Percentiles rank a stretch among this genome's conserved stretches.
These are phyloP conservation scores for Lojkania enalia DNA, from an alignment of 2,329 filamentous ascomycete genomes.

Conservation along the genomic window DNA sequence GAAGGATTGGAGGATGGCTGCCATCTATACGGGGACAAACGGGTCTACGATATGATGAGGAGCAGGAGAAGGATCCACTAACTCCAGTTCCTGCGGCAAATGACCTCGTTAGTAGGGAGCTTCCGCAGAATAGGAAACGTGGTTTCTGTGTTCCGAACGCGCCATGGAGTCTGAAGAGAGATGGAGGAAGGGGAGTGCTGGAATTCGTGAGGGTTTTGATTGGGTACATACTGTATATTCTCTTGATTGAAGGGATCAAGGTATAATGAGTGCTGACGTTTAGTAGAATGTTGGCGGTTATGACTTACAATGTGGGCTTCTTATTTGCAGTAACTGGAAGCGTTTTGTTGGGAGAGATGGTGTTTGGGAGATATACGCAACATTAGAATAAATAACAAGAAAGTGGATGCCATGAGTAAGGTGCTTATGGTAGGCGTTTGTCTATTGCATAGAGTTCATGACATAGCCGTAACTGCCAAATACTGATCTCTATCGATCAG, in stretches of 20 bases:
- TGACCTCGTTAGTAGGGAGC: not conserved
- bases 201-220: constrained; percentile 32
- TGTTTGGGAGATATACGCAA: constrained; percentile 33
- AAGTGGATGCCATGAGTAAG: constrained; percentile 31
- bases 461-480: too few species aligned
- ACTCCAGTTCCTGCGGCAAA: constrained; percentile 12
- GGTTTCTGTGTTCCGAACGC: constrained; percentile 25
- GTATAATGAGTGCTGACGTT: constrained; percentile 4
- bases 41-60: constrained; percentile 18
- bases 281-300: constrained; percentile 36
- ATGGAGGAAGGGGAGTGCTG: constrained; percentile 23
- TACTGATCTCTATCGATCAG: too few species aligned
- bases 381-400: constrained; percentile 23
- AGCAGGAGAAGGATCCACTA: constrained; percentile 23
- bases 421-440: too few species aligned
- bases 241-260: not conserved
- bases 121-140: not conserved
- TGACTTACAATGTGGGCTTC: constrained; percentile 39
- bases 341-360: constrained; percentile 31
- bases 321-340: constrained; percentile 35
- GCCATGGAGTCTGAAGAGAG: constrained; percentile 24
- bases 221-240: constrained; percentile 33
- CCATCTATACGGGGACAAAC: constrained; percentile 14
- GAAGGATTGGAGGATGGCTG: too few species aligned
- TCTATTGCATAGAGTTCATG: too few species aligned